Percentiles rank a stretch among this genome's conserved stretches.
Evolutionary conservation across 176 grass and related monocot species (phyloP).

Genomic region (Dendrocalamus sinicus): DNA sequence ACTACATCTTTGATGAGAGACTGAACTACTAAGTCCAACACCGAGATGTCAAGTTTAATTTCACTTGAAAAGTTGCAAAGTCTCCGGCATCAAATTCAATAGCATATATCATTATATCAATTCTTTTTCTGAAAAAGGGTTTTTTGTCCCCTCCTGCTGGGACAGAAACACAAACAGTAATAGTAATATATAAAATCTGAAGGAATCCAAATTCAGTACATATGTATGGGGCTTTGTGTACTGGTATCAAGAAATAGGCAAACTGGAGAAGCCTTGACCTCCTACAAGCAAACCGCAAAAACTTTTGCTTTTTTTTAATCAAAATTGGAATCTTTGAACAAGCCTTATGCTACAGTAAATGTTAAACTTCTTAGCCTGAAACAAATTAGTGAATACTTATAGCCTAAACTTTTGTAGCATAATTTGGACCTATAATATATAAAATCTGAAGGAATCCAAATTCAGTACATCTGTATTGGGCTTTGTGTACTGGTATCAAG

Average conservation of each 20-base stretch:
- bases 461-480: background rate
- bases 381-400: background rate
- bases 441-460: background rate
- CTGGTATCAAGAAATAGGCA: background rate
- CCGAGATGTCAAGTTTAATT: background rate
- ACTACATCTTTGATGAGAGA: slow-evolving; percentile 17
- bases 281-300: slow-evolving; percentile 1
- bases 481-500: slow-evolving; percentile 10
- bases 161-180: background rate
- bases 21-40: background rate
- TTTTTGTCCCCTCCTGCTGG: background rate
- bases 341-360: background rate
- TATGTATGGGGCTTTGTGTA: background rate
- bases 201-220: background rate
- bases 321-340: background rate
- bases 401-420: slow-evolving; percentile 8
- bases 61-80: background rate
- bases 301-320: background rate
- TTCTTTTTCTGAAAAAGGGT: background rate
- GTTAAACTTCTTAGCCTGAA: background rate
- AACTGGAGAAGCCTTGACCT: slow-evolving; percentile 8
- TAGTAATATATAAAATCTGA: slow-evolving; percentile 2
- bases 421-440: background rate
- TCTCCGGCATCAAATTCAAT: background rate
- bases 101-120: background rate